Conservation (phyloP, 2,329 filamentous ascomycete genomes). For the Chlorencoelia australis region DNA sequence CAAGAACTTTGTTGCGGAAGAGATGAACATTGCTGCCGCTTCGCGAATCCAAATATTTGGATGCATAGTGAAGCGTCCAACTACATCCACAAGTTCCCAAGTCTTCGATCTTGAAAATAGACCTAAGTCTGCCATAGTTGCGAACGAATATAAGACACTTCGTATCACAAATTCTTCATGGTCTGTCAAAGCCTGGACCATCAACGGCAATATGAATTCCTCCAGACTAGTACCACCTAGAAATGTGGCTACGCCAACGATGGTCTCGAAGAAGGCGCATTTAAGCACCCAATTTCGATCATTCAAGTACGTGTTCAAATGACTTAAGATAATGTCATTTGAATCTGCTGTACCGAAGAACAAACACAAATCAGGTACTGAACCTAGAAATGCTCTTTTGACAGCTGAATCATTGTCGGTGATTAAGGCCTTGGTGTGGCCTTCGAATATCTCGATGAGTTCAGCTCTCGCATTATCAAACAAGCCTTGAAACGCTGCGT, state of each 20-base stretch:
- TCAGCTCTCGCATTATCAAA: constrained; percentile 83
- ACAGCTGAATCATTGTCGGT: constrained; percentile 82
- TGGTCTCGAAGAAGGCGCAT: constrained; percentile 91
- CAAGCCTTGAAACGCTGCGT: constrained; percentile 66
- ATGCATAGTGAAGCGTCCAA: constrained; percentile 80
- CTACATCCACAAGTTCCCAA: constrained; percentile 79
- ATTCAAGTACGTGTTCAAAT: constrained; percentile 94
- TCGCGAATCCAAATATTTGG: constrained; percentile 94
- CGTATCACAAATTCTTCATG: constrained; percentile 91
- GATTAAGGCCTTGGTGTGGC: constrained; percentile 79
- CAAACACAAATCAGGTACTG: constrained; percentile 83
- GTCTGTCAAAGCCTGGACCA: constrained; percentile 90
- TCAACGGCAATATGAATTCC: constrained; percentile 89
- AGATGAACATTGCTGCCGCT: constrained; percentile 74
- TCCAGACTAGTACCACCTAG: constrained; percentile 83
- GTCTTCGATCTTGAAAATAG: constrained; percentile 74
- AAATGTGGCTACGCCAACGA: constrained; percentile 86
- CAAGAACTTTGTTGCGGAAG: constrained; percentile 64
- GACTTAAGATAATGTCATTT: constrained; percentile 91
- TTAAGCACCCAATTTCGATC: constrained; percentile 95
- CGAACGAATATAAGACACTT: constrained; percentile 76
- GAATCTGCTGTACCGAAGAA: constrained; percentile 90
- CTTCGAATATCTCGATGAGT: constrained; percentile 73
- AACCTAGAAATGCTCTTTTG: constrained; percentile 80
- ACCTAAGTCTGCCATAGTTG: constrained; percentile 79